These are phyloP conservation scores for Phylloboletellus chloephorus DNA, from an alignment of 1,284 basidiomycete genomes.

Conservation along the genomic window DNA sequence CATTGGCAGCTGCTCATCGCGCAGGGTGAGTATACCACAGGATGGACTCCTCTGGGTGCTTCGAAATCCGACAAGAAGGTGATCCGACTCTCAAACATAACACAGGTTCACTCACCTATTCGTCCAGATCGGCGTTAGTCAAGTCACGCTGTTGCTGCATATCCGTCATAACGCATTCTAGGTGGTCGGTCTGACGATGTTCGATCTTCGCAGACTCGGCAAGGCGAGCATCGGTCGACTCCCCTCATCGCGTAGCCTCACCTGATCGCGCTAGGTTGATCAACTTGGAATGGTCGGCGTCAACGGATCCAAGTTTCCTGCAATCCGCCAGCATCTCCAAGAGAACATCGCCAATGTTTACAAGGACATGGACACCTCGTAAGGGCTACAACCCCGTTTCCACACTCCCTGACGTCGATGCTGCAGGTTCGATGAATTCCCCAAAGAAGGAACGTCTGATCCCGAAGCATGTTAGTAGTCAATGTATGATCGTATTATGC, in stretches of 20 bases:
- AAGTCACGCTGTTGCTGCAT: constrained; percentile 4
- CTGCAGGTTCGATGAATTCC: constrained; percentile 72
- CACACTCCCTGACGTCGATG: constrained; percentile 1
- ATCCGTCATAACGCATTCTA: constrained; percentile 28
- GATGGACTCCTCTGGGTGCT: constrained; percentile 85
- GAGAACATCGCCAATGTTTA: constrained; percentile 83
- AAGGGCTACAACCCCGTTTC: constrained; percentile 24
- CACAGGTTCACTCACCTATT: constrained; percentile 2
- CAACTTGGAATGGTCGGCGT: constrained; percentile 80
- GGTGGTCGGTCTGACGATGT: constrained; percentile 88
- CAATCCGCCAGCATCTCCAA: constrained; percentile 74
- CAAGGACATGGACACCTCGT: constrained; percentile 81
- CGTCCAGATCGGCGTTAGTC: constrained; percentile 59
- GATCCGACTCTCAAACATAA: constrained; percentile 7
- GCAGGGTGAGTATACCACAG: constrained; percentile 89
- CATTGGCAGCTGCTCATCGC: background rate
- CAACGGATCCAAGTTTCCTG: constrained; percentile 80
- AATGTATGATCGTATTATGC: constrained; percentile 1
- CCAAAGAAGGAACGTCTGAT: constrained; percentile 64
- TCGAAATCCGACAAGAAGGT: constrained; percentile 95
- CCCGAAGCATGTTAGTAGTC: constrained; percentile 70
- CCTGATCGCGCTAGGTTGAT: constrained; percentile 43
- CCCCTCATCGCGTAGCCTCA: constrained; percentile 1
- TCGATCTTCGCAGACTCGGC: constrained; percentile 81
- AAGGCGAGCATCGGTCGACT: constrained; percentile 49